Percentiles rank a stretch among this genome's conserved stretches.
Evolutionary conservation across 1,139 yeast genomes (phyloP).

Genomic region (Ogataea hybrid): DNA sequence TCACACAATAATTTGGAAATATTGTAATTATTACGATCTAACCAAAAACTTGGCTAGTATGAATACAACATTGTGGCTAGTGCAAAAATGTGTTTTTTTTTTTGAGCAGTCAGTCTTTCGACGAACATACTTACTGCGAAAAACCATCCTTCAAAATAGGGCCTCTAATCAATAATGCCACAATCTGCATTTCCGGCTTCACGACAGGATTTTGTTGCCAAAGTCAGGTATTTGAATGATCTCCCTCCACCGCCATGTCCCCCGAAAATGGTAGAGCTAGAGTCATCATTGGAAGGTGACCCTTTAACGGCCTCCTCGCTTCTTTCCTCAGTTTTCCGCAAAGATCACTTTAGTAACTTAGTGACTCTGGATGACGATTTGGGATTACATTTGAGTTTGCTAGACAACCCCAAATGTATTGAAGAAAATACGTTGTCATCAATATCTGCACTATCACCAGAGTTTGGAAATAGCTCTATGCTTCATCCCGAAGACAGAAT

Average conservation of each 20-base stretch:
- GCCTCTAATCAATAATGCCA: conserved; percentile 3
- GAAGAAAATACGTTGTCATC: conserved; percentile 57
- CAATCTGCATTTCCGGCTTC: conserved; percentile 11
- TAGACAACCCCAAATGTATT: conserved; percentile 65
- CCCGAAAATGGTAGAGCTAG: conserved; percentile 71
- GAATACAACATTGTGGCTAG: too few species aligned
- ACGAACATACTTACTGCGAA: too few species aligned
- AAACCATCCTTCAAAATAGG: background rate
- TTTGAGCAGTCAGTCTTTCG: too few species aligned
- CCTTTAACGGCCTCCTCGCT: conserved; percentile 56
- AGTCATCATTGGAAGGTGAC: conserved; percentile 27
- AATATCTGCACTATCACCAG: conserved; percentile 35
- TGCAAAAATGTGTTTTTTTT: too few species aligned
- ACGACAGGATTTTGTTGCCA: conserved; percentile 87
- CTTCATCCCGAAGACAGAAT: conserved; percentile 78
- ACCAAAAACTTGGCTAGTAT: too few species aligned
- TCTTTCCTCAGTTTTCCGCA: conserved; percentile 71
- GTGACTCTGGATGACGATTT: conserved; percentile 69
- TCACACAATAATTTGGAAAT: too few species aligned
- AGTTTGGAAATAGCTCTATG: conserved; percentile 29
- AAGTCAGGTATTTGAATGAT: conserved; percentile 79
- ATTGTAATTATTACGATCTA: too few species aligned
- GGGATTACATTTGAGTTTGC: conserved; percentile 79
- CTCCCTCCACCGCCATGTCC: conserved; percentile 94
- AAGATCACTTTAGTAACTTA: conserved; percentile 66